phyloP scores from a whole-genome alignment of 768 basidiomycete genomes.

The Rhizopogon sp. region DNA sequence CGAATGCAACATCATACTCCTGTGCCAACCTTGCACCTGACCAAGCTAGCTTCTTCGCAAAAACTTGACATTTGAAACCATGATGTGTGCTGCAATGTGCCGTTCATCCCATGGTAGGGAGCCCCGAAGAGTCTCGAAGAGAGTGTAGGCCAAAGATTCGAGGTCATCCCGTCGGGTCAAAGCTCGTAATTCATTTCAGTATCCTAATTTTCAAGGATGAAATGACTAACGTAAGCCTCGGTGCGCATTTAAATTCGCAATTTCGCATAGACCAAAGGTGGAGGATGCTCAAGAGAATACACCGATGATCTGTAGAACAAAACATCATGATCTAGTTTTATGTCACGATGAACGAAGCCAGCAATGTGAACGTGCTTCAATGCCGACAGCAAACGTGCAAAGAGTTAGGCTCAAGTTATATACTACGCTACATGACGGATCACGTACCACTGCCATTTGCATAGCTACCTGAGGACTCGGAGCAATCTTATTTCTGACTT shows the following conservation, averaged over 20 bases:
- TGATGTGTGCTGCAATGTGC: background rate
- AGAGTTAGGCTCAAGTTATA: no score
- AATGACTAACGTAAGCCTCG: background rate
- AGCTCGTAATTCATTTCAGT: no score
- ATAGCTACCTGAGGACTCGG: no score
- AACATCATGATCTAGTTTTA: slow-evolving; percentile 20
- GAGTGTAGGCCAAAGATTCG: background rate
- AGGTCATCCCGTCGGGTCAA: background rate
- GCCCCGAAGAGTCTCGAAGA: background rate
- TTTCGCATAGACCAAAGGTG: no score
- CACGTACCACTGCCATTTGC: no score
- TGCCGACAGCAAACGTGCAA: background rate
- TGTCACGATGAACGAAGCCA: slow-evolving; percentile 28
- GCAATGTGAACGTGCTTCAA: background rate
- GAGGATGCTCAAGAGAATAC: slow-evolving; percentile 14
- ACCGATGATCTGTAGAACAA: slow-evolving; percentile 16
- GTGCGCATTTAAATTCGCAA: slow-evolving; percentile 30
- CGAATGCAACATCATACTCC: background rate
- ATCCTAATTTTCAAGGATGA: background rate
- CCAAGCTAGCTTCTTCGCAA: background rate
- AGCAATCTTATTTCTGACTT: no score
- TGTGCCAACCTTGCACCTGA: background rate
- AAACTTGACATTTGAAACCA: background rate
- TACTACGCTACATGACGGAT: no score
- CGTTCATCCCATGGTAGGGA: background rate